These are phyloP conservation scores for Neurospora intermedia DNA, from an alignment of 495 filamentous ascomycete species.

Conservation along the genomic window DNA sequence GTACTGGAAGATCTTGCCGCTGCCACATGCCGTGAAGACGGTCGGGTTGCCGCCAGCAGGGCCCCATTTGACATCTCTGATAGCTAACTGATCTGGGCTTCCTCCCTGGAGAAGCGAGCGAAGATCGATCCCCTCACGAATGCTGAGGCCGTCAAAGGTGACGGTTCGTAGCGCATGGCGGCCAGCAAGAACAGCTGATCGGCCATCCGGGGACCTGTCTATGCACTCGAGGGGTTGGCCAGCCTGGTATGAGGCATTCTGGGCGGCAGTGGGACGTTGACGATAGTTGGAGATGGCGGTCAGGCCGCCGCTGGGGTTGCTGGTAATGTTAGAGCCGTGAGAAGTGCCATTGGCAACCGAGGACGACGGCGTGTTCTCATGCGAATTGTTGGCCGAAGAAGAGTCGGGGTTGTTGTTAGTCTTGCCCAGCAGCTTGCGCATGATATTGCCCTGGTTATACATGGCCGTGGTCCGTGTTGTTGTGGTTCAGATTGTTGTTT, in stretches of 20 bases:
- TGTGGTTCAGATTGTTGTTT: neutral
- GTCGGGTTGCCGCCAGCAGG: constrained; percentile 35
- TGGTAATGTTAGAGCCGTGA: constrained; percentile 21
- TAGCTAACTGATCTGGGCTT: constrained; percentile 65
- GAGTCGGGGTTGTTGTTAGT: constrained; percentile 18
- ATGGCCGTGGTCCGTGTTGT: constrained; percentile 6
- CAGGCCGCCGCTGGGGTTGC: constrained; percentile 21
- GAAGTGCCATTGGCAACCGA: constrained; percentile 5
- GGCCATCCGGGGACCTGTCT: constrained; percentile 66
- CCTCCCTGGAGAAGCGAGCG: constrained; percentile 64
- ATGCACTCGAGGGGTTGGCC: constrained; percentile 62
- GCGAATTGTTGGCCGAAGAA: constrained; percentile 23
- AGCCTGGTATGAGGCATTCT: constrained; percentile 63
- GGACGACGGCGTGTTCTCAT: neutral
- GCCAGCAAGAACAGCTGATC: constrained; percentile 69
- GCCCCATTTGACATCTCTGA: constrained; percentile 80
- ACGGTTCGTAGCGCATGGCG: constrained; percentile 79
- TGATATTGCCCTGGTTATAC: constrained; percentile 38
- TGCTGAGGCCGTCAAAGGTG: constrained; percentile 54
- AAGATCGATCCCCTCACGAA: constrained; percentile 70
- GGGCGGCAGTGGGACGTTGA: constrained; percentile 47
- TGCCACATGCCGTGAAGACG: constrained; percentile 75
- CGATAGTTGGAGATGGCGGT: constrained; percentile 28
- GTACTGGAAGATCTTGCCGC: constrained; percentile 79
- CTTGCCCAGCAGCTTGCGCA: constrained; percentile 43